Percentiles rank a stretch among this genome's conserved stretches.
Conservation (phyloP, 2,329 filamentous ascomycete genomes). For the Monilinia aucupariae region DNA sequence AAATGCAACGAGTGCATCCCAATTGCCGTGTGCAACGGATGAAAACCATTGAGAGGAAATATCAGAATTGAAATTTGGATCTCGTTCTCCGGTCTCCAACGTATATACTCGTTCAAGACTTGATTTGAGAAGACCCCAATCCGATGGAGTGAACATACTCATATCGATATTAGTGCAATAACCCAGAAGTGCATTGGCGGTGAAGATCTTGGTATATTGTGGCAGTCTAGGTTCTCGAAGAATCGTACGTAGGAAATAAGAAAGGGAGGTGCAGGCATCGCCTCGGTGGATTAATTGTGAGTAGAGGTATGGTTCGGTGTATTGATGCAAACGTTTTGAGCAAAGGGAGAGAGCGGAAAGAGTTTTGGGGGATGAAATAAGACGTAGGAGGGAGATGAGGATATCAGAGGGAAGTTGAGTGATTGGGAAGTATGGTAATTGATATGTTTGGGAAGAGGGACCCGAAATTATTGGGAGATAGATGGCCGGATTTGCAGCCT, state of each 20-base stretch:
- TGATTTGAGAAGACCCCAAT: neutral
- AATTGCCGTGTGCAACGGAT: conserved; percentile 4
- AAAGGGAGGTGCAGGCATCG: conserved; percentile 10
- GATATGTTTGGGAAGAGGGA: neutral
- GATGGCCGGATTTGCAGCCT: neutral
- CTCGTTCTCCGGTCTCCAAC: neutral
- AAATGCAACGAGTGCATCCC: conserved; percentile 13
- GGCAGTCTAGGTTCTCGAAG: conserved; percentile 1
- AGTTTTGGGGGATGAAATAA: neutral
- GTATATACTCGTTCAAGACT: neutral
- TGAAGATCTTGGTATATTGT: conserved; percentile 12
- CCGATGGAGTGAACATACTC: neutral
- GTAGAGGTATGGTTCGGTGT: conserved; percentile 12
- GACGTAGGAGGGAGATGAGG: neutral
- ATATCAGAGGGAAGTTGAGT: conserved; percentile 4
- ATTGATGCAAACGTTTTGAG: conserved; percentile 6
- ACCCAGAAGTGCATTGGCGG: conserved; percentile 7
- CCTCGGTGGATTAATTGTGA: conserved; percentile 10
- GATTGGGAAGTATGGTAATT: neutral
- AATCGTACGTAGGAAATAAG: conserved; percentile 8
- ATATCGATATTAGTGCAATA: conserved; percentile 9
- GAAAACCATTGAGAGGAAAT: neutral
- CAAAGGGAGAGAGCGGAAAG: conserved; percentile 9
- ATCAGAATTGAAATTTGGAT: neutral
- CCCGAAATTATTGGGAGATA: neutral